phyloP scores from a whole-genome alignment of 108 stramenopile genomes.

The Bacterosira constricta region DNA sequence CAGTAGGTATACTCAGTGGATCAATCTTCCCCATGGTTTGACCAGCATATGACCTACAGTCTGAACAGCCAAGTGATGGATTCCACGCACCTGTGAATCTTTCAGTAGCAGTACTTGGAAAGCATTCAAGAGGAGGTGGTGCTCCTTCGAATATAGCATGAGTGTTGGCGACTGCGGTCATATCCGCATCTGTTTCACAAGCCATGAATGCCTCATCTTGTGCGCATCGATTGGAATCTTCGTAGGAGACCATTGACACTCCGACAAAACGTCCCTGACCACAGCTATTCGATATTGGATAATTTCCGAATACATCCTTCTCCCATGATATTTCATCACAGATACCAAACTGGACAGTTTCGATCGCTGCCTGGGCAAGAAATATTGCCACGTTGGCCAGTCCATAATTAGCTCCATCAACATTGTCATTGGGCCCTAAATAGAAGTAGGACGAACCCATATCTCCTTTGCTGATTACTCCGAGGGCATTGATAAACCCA shows the following conservation, averaged over 20 bases:
- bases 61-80: slow-evolving; percentile 26
- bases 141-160: slow-evolving; percentile 21
- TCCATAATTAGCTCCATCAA: slow-evolving; percentile 30
- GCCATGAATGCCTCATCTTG: slow-evolving; percentile 41
- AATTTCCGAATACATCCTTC: slow-evolving; percentile 42
- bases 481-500: slow-evolving; percentile 40
- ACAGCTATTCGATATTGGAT: slow-evolving; percentile 45
- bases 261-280: slow-evolving; percentile 33
- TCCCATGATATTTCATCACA: slow-evolving; percentile 52
- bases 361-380: slow-evolving; percentile 36
- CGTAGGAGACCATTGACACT: slow-evolving; percentile 9
- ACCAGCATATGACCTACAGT: slow-evolving; percentile 29
- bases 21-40: slow-evolving; percentile 37
- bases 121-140: slow-evolving; percentile 46
- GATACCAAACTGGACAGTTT: slow-evolving; percentile 34
- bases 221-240: slow-evolving; percentile 32
- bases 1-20: slow-evolving; percentile 29
- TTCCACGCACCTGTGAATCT: slow-evolving; percentile 39
- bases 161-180: slow-evolving; percentile 25
- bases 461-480: slow-evolving; percentile 27
- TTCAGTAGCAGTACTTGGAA: slow-evolving; percentile 13
- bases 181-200: slow-evolving; percentile 33
- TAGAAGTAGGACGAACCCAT: slow-evolving; percentile 42
- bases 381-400: slow-evolving; percentile 44
- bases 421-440: slow-evolving; percentile 25